Evolutionary conservation across 164 flowering plant genomes (phyloP).

Genomic region (Cinnamomum micranthum): DNA sequence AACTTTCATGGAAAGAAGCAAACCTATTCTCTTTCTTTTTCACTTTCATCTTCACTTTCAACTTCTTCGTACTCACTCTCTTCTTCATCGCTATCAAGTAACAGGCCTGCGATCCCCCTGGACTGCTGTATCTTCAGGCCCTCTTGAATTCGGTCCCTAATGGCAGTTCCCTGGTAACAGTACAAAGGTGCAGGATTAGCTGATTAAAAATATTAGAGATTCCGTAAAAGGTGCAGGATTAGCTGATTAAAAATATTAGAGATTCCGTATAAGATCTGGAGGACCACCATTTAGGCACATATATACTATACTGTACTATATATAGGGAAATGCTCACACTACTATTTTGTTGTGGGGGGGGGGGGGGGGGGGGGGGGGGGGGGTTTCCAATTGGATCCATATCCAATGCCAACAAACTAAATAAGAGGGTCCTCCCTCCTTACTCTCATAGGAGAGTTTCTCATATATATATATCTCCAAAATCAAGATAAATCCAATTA

Average conservation of each 20-base stretch:
- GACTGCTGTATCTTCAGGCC: conserved; percentile 23
- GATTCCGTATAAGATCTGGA: background rate
- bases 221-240: background rate
- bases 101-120: conserved; percentile 3
- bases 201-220: background rate
- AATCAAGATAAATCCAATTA: too few species aligned
- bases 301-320: background rate
- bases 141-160: conserved; percentile 34
- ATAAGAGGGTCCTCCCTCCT: too few species aligned
- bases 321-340: too few species aligned
- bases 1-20: background rate
- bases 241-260: background rate
- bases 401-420: too few species aligned
- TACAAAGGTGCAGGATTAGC: background rate
- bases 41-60: background rate
- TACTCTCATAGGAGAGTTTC: too few species aligned
- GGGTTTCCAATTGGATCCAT: too few species aligned
- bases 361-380: too few species aligned
- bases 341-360: too few species aligned
- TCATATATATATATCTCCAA: too few species aligned
- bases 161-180: conserved; percentile 12
- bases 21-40: background rate
- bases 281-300: background rate
- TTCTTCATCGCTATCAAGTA: conserved; percentile 1
- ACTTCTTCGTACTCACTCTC: background rate